Conservation (phyloP, 208 protist species). For the Trypanosoma caninum region DNA sequence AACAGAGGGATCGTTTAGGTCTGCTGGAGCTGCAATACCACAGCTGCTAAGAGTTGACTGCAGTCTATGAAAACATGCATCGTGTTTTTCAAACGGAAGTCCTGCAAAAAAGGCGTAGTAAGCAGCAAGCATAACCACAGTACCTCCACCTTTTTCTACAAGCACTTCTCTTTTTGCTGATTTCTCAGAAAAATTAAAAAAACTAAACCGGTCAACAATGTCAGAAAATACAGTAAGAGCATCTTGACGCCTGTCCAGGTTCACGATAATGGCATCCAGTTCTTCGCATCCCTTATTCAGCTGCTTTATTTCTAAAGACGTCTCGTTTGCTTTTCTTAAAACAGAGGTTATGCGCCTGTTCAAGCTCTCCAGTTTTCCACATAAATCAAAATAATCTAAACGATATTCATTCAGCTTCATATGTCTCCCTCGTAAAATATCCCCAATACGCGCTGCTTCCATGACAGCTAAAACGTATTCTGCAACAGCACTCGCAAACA, state of each 20-base stretch:
- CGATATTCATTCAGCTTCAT: constrained; percentile 18
- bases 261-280: constrained; percentile 18
- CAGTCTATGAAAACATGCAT: constrained; percentile 18
- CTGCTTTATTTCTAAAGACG: not conserved
- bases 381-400: constrained; percentile 4
- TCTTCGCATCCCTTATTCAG: constrained; percentile 20
- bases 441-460: constrained; percentile 25
- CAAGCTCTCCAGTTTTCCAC: constrained; percentile 16
- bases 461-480: constrained; percentile 58
- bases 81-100: constrained; percentile 15
- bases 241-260: constrained; percentile 28
- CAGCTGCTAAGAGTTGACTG: constrained; percentile 23
- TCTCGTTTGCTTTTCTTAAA: not conserved
- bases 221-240: constrained; percentile 47
- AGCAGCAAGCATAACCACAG: constrained; percentile 64
- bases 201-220: constrained; percentile 63
- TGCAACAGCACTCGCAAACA: constrained; percentile 40
- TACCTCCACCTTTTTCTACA: constrained; percentile 39
- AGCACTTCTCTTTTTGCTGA: constrained; percentile 21
- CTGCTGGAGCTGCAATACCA: constrained; percentile 20
- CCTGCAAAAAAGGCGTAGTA: constrained; percentile 51
- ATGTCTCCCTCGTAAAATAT: constrained; percentile 3
- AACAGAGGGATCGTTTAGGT: constrained; percentile 20
- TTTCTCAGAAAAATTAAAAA: constrained; percentile 29
- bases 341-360: not conserved